Percentiles rank a stretch among this genome's conserved stretches.
These are phyloP conservation scores for Globisporangium polare DNA, from an alignment of 352 stramenopile species.

Conservation along the genomic window DNA sequence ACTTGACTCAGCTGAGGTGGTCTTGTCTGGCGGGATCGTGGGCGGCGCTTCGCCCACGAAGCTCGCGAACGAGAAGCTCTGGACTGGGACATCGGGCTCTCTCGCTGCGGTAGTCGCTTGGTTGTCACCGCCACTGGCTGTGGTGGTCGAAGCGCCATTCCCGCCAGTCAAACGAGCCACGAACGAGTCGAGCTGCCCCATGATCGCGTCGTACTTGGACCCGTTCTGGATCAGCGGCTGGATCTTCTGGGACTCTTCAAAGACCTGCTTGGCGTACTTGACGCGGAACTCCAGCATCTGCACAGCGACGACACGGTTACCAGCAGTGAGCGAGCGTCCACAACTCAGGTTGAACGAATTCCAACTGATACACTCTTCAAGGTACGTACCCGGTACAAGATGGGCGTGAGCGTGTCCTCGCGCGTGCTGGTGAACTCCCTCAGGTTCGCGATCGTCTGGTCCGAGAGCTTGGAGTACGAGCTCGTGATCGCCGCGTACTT, in stretches of 20 bases:
- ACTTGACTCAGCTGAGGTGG: neutral
- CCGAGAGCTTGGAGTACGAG: constrained; percentile 62
- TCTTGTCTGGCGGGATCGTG: neutral
- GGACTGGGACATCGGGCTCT: constrained; percentile 23
- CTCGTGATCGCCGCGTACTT: constrained; percentile 65
- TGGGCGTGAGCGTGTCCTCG: constrained; percentile 54
- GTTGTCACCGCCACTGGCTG: neutral
- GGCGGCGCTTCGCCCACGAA: constrained; percentile 48
- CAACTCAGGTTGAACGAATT: neutral
- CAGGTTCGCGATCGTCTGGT: constrained; percentile 53
- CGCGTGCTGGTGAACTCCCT: constrained; percentile 56
- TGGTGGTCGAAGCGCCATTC: neutral
- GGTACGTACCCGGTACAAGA: constrained; percentile 49
- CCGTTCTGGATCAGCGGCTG: constrained; percentile 42
- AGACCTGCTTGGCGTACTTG: constrained; percentile 48
- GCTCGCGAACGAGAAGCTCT: constrained; percentile 56
- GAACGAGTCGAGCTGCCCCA: constrained; percentile 44
- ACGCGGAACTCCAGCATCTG: constrained; percentile 62
- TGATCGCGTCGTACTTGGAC: constrained; percentile 31
- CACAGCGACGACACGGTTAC: neutral
- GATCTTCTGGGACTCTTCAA: constrained; percentile 51
- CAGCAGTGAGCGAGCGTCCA: neutral
- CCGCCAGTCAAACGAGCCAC: constrained; percentile 17
- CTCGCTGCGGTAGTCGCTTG: neutral
- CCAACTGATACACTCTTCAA: neutral